Evolutionary conservation across 768 basidiomycete species (phyloP).

Genomic region (Leccinum sublutescens): DNA sequence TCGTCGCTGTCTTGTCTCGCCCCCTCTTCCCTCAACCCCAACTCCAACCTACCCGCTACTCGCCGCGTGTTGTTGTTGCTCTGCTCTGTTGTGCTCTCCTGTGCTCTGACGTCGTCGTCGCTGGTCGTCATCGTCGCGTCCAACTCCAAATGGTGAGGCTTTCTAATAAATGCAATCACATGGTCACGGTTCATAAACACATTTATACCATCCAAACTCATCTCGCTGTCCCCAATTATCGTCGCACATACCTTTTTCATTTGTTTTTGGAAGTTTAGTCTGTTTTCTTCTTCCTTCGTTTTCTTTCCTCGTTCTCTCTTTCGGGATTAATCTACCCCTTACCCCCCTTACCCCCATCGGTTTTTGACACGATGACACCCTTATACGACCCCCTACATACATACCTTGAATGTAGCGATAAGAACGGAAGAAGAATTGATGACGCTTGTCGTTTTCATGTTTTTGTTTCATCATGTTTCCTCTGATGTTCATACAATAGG

Average conservation of each 20-base stretch:
- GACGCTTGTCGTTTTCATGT: neutral
- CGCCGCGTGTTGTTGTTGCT: neutral
- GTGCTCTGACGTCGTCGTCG: neutral
- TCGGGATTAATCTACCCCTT: neutral
- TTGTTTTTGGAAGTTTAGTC: neutral
- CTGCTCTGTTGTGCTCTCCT: neutral
- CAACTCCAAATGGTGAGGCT: neutral
- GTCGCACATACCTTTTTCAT: neutral
- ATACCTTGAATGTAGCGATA: neutral
- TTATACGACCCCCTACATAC: neutral
- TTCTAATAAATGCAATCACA: neutral
- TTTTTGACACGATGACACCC: neutral
- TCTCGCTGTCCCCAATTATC: neutral
- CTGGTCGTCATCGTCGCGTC: neutral
- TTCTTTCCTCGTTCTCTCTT: neutral
- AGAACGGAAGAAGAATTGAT: neutral
- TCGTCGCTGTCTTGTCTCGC: neutral
- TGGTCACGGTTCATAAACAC: neutral
- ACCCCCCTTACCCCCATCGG: neutral
- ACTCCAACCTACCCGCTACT: neutral
- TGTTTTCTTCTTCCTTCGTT: neutral
- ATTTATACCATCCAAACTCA: neutral
- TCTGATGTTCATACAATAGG: neutral
- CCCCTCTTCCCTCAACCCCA: neutral
- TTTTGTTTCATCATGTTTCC: neutral